Conservation (phyloP, 2,329 filamentous ascomycete species). For the Ceratocystis variospora region DNA sequence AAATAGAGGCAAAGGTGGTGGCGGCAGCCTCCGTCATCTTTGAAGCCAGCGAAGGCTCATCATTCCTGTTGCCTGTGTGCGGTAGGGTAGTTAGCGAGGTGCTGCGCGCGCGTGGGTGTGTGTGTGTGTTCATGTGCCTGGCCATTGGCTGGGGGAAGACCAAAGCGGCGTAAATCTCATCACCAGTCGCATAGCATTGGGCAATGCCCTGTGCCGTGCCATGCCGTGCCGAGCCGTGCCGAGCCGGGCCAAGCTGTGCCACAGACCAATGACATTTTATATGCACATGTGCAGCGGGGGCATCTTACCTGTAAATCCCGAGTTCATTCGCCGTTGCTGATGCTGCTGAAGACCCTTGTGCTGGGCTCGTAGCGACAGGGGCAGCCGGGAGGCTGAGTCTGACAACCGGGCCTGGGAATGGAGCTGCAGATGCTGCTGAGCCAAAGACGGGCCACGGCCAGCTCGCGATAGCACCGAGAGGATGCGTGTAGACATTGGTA, state of each 20-base stretch:
- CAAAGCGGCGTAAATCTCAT: no score
- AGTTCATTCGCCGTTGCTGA: constrained; percentile 5
- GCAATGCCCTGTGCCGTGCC: background rate
- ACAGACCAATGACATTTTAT: no score
- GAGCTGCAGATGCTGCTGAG: background rate
- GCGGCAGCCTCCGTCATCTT: constrained; percentile 64
- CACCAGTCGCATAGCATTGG: no score
- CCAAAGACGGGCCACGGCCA: background rate
- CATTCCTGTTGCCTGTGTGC: background rate
- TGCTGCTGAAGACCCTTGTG: background rate
- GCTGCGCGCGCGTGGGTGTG: background rate
- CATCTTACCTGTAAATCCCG: background rate
- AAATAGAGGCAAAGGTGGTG: constrained; percentile 61
- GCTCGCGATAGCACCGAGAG: constrained; percentile 7
- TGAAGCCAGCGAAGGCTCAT: constrained; percentile 30
- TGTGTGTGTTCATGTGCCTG: no score
- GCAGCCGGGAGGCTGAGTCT: background rate
- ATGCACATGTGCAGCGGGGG: background rate
- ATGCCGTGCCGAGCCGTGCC: background rate
- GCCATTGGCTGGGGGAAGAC: no score
- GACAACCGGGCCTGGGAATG: background rate
- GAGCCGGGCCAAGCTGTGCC: background rate
- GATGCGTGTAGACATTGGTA: constrained; percentile 9
- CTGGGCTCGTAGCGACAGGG: background rate
- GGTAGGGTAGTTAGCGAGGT: background rate